Percentiles rank a stretch among this genome's conserved stretches.
Conservation (phyloP, 176 grass and related monocot species). For the Oryza punctata region DNA sequence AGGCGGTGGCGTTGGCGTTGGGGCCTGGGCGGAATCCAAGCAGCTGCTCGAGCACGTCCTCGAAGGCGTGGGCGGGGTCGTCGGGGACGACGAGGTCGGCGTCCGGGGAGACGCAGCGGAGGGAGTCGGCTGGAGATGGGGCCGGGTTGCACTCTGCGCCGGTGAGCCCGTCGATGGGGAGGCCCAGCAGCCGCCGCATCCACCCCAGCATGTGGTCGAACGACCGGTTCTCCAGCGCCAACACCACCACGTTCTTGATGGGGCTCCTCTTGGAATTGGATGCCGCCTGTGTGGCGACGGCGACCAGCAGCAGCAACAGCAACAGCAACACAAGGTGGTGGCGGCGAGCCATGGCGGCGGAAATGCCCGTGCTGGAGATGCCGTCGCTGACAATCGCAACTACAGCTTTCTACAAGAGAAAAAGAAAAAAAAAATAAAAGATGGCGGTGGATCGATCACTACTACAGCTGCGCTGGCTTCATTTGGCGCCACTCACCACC, state of each 20-base stretch:
- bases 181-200: slow-evolving; percentile 73
- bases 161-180: slow-evolving; percentile 74
- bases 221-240: slow-evolving; percentile 92
- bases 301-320: neutral
- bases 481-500: neutral
- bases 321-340: no score
- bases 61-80: slow-evolving; percentile 90
- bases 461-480: neutral
- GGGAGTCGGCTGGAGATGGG: slow-evolving; percentile 15
- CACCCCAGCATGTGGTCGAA: slow-evolving; percentile 99
- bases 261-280: neutral
- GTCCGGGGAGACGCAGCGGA: slow-evolving; percentile 69
- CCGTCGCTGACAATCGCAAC: no score
- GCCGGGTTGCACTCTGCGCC: slow-evolving; percentile 75
- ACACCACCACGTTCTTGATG: slow-evolving; percentile 69
- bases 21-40: slow-evolving; percentile 51
- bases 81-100: slow-evolving; percentile 71
- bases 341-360: neutral
- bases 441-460: no score
- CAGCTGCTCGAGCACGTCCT: slow-evolving; percentile 80
- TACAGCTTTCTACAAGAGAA: no score
- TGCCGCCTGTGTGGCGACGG: neutral
- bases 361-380: no score
- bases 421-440: neutral
- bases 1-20: neutral